Evolutionary conservation across 257 asterid genomes (phyloP), one percentile per base, ranked within the genome.

Genomic region (Nicotiana undulata): DNA sequence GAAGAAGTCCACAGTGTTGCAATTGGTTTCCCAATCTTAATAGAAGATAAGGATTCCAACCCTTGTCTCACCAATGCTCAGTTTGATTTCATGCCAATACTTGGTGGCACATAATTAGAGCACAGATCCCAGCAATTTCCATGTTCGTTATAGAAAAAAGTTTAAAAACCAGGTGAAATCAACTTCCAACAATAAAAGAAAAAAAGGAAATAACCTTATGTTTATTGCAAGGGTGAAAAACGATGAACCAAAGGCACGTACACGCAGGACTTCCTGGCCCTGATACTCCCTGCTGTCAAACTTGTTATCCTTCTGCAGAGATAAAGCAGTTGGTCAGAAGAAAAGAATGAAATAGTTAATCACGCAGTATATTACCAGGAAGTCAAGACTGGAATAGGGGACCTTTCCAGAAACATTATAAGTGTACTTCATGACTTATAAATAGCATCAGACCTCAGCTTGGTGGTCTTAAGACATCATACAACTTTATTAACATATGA

Each of bases 241-340:
- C n/a, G 94, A 90, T 85, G 97, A 90, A 65, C 98, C 97, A 81
- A 91, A 96, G 86, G 98, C 99, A 86, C 98, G 98, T 75, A 94
- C 96, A 63, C 81, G 82, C 75, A 96, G 88, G 82, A 91, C 95
- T 87, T 94, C 98, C 81, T 87, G 90, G 51, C 90, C 94, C 81
- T 91, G 97, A 79, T 92, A 83, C 82, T 89, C 91, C 85, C 79
- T 90, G 77, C 83, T 81, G 82, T 87, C 86, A 82, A 84, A 76
- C 34, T 85, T 83, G 81, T 59, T 80, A 70, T 87, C 89, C 85
- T 82, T 82, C 96, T 90, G 92, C 82, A 65, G 65, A 82, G 56
- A 85, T 17, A 86, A 88, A 40, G 3, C 24, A 56, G 31, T 76
- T 7, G 64, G 15, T 31, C 26, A 79, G 40, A 18, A 60, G 58